Percentiles rank a stretch among this genome's conserved stretches.
These are phyloP conservation scores for Botrytis fabae DNA, from an alignment of 2,329 filamentous ascomycete species.

Conservation along the genomic window DNA sequence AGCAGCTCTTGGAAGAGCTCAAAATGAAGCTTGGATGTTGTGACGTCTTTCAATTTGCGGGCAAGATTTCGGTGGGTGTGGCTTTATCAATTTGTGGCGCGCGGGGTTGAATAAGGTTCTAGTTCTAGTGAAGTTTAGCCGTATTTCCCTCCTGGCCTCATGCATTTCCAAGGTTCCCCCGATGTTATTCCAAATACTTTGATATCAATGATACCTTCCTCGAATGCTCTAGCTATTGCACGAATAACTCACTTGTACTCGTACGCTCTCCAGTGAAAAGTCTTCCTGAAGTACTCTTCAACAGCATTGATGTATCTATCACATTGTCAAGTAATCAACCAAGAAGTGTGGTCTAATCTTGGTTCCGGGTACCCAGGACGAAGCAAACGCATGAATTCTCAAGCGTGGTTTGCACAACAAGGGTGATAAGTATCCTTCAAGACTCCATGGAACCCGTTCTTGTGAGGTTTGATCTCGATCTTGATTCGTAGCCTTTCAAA, in stretches of 20 bases:
- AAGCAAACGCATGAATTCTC: neutral
- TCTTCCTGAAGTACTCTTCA: neutral
- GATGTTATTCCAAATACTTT: neutral
- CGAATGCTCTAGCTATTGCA: too few relatives aligned
- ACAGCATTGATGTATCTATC: neutral
- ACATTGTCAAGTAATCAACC: neutral
- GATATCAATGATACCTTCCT: neutral
- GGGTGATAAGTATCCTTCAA: neutral
- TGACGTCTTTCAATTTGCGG: constrained; percentile 17
- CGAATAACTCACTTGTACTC: neutral
- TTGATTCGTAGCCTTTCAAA: neutral
- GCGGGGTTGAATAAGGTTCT: neutral
- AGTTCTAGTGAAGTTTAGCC: neutral
- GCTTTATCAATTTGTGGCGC: constrained; percentile 6
- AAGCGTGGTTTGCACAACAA: neutral
- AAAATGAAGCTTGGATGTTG: constrained; percentile 1
- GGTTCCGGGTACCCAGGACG: neutral
- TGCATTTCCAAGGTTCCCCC: neutral
- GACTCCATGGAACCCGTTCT: neutral
- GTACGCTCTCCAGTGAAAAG: neutral
- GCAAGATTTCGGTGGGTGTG: neutral
- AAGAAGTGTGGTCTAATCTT: neutral
- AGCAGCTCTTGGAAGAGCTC: constrained; percentile 9
- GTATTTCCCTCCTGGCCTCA: too few relatives aligned
- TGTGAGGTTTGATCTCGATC: neutral